phyloP scores from a whole-genome alignment of 2,329 filamentous ascomycete species.

The Neodidymelliopsis sp. region DNA sequence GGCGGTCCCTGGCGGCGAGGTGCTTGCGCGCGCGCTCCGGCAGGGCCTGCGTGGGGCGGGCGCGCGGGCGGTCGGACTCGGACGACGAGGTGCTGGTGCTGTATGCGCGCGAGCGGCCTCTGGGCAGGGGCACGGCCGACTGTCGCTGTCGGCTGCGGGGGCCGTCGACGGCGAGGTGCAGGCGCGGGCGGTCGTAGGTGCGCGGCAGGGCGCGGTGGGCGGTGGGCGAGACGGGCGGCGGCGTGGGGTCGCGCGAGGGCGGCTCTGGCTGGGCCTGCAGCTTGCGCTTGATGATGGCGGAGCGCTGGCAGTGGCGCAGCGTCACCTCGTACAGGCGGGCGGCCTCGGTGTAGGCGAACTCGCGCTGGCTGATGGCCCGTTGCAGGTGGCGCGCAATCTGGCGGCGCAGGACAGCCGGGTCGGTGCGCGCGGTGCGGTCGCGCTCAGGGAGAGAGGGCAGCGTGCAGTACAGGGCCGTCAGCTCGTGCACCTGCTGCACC shows the following conservation, averaged over 20 bases:
- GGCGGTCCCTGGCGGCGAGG: conserved; percentile 45
- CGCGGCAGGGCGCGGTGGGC: conserved; percentile 50
- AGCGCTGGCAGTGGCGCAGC: conserved; percentile 63
- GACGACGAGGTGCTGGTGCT: conserved; percentile 27
- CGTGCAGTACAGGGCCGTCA: conserved; percentile 56
- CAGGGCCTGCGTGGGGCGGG: conserved; percentile 16
- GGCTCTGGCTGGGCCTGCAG: conserved; percentile 68
- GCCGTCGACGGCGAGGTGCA: conserved; percentile 40
- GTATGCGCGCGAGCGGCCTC: conserved; percentile 22
- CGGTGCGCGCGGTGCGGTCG: conserved; percentile 53
- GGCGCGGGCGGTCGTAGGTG: conserved; percentile 33
- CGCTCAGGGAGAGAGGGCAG: conserved; percentile 60
- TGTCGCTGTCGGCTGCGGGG: conserved; percentile 34
- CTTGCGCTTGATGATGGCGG: conserved; percentile 67
- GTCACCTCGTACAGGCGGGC: conserved; percentile 64
- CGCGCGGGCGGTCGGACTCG: conserved; percentile 28
- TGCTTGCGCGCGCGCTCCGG: conserved; percentile 22
- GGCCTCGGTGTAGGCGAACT: conserved; percentile 64
- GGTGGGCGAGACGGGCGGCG: conserved; percentile 54
- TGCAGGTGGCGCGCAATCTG: conserved; percentile 65
- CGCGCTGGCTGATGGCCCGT: conserved; percentile 62
- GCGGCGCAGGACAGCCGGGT: conserved; percentile 60
- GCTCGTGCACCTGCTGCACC: conserved; percentile 56
- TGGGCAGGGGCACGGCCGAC: conserved; percentile 22
- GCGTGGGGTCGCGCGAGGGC: conserved; percentile 67